Base-by-base conservation (phyloP, 2,329 filamentous ascomycete genomes). In the Tolypocladium album region DNA sequence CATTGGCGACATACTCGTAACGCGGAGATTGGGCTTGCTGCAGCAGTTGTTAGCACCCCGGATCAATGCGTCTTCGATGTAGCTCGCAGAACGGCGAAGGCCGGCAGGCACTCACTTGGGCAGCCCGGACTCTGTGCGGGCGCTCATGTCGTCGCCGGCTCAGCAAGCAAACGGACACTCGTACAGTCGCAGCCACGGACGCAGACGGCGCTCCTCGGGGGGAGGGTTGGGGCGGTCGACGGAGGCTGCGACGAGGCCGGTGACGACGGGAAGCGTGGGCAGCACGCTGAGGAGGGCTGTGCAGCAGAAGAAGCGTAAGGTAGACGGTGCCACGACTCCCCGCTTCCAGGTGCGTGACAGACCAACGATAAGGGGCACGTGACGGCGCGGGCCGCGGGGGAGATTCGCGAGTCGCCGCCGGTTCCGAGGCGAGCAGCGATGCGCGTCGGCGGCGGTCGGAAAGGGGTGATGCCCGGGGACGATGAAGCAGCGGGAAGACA, bases 1-100 rank as follows among this genome's bases (percentile, higher is more conserved):
- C 57, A 60, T 63, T 63, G 61, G 53, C 60, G 67, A 76, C 84
- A 74, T 84, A 97, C 93, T 96, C 69, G 92, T 97, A 67, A 97
- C 86, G 77, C 93, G 87, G 72, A 97, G 81, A 78, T 97, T 97
- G 71, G 90, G 86, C 78, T 88, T 86, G 75, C 88, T 90, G 69
- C 62, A 64, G 57, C 58, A 42, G 61, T 53, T 58, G 70, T 77
- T 65, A 76, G 75, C 62, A 57, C 31, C 58, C 24, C 61, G 38
- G 59, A 52, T 8, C 20, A 12, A 34, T 7, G 12, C 50, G 15
- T 55, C 17, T 13, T 53, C 15, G 31, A 12, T 27, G n/a, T 27
- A 34, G 12, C 20, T 36, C 34, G 50, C 31, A 22, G 50, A 15
- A 4, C n/a, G 31, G 50, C 34, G 34, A 36, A 8, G 50, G 31